phyloP scores from a whole-genome alignment of 768 basidiomycete genomes.

The Mycena metata region DNA sequence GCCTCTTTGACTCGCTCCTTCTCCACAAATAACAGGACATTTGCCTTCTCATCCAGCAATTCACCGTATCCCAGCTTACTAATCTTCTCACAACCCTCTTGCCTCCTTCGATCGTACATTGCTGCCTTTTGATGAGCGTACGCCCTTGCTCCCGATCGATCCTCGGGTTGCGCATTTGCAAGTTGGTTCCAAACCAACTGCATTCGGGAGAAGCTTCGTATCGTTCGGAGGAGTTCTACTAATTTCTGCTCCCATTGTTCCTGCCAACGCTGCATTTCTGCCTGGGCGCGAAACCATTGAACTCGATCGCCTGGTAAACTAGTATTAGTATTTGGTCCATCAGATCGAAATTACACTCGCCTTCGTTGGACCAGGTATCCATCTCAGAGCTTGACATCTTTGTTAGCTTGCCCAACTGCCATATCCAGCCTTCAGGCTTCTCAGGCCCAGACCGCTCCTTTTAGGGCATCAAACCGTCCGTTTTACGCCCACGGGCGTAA shows the following conservation, averaged over 20 bases:
- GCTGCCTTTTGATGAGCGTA: conserved; percentile 1
- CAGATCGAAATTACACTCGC: too few relatives aligned
- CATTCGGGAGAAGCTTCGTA: too few relatives aligned
- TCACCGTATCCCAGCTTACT: conserved; percentile 1
- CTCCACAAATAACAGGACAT: conserved; percentile 5
- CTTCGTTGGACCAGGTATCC: conserved; percentile 4
- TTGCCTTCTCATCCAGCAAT: conserved; percentile 1
- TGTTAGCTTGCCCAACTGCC: conserved; percentile 1
- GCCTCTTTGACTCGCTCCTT: not conserved
- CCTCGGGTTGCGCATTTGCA: not conserved
- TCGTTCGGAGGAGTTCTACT: not conserved
- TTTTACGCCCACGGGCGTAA: too few relatives aligned
- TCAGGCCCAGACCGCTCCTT: too few relatives aligned
- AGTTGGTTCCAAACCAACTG: conserved; percentile 1
- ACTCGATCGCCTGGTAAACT: too few relatives aligned
- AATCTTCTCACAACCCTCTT: not conserved
- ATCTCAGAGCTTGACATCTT: not conserved
- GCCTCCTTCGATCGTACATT: not conserved
- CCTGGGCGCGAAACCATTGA: too few relatives aligned
- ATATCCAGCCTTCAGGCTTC: not conserved
- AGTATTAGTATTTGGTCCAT: too few relatives aligned
- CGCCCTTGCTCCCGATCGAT: not conserved
- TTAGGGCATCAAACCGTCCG: too few relatives aligned
- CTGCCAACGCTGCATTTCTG: not conserved
- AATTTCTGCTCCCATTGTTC: conserved; percentile 4